These are phyloP conservation scores for Astrocystis sublimbata DNA, from an alignment of 495 filamentous ascomycete species.

Conservation along the genomic window DNA sequence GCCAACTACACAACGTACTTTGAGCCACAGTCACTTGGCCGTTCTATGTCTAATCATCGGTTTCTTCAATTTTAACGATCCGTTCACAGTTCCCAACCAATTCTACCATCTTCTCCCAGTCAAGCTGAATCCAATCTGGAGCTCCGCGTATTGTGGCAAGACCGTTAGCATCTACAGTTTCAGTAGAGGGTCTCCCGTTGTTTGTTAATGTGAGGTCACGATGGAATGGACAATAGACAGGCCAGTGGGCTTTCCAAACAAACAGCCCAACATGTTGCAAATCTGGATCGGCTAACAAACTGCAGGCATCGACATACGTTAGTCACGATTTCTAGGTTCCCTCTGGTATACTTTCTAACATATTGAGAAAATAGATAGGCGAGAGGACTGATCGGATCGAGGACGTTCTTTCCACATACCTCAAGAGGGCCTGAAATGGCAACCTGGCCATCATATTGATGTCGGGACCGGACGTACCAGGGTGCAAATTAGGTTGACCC, in stretches of 20 bases:
- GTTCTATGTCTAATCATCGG: constrained; percentile 15
- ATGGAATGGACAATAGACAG: constrained; percentile 36
- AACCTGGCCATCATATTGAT: constrained; percentile 24
- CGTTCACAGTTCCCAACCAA: constrained; percentile 16
- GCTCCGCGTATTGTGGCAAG: constrained; percentile 24
- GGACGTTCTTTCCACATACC: no score
- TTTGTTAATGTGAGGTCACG: constrained; percentile 1
- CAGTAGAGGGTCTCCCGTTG: constrained; percentile 15
- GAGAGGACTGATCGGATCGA: no score
- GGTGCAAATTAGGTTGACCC: constrained; percentile 18
- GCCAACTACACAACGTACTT: neutral
- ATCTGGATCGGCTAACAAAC: constrained; percentile 34
- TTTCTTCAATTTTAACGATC: constrained; percentile 27
- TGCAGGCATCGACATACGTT: no score
- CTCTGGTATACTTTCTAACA: no score
- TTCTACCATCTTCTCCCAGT: constrained; percentile 29
- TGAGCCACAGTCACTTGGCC: neutral
- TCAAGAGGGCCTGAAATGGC: constrained; percentile 33
- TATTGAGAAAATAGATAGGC: no score
- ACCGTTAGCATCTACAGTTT: constrained; percentile 22
- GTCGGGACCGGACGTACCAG: constrained; percentile 13
- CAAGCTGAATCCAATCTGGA: constrained; percentile 27
- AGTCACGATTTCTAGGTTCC: no score
- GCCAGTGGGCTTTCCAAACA: constrained; percentile 26
- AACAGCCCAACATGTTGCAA: constrained; percentile 28